These are phyloP conservation scores for Penicillium concentricum DNA, from an alignment of 2,329 filamentous ascomycete genomes.

Conservation along the genomic window DNA sequence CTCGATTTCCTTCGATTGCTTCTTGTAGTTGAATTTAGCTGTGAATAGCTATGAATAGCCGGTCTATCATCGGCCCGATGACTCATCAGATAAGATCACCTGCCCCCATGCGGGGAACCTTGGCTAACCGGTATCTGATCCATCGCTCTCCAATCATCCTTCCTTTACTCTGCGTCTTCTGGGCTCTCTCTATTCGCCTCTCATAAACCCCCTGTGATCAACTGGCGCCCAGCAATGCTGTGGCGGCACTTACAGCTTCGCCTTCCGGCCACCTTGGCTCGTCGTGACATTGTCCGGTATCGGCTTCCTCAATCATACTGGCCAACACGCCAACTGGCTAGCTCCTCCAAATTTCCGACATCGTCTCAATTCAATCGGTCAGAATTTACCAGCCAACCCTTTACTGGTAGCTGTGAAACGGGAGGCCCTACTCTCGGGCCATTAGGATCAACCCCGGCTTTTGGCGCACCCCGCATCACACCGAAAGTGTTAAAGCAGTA, in stretches of 20 bases:
- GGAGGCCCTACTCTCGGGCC: conserved; percentile 62
- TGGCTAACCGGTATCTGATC: conserved; percentile 26
- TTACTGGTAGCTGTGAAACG: conserved; percentile 62
- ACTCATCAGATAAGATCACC: conserved; percentile 28
- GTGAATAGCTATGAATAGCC: background rate
- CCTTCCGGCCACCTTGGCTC: conserved; percentile 20
- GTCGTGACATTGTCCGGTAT: conserved; percentile 25
- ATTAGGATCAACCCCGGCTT: conserved; percentile 58
- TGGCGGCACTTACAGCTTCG: conserved; percentile 31
- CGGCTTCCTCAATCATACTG: conserved; percentile 13
- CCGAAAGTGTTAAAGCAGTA: conserved; percentile 75
- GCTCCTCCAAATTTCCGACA: conserved; percentile 41
- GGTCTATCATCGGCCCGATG: conserved; percentile 8
- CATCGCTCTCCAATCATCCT: conserved; percentile 1
- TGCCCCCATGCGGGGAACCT: conserved; percentile 20
- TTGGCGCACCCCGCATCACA: conserved; percentile 59
- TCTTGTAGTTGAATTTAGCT: background rate
- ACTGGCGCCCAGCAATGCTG: conserved; percentile 31
- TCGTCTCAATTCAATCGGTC: conserved; percentile 57
- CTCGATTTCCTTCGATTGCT: background rate
- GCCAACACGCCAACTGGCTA: conserved; percentile 24
- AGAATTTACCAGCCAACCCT: conserved; percentile 63
- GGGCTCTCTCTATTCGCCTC: background rate
- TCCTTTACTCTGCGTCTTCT: background rate
- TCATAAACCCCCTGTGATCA: background rate